phyloP scores from a whole-genome alignment of 2,329 filamentous ascomycete species.

The Beauveria rudraprayagi region DNA sequence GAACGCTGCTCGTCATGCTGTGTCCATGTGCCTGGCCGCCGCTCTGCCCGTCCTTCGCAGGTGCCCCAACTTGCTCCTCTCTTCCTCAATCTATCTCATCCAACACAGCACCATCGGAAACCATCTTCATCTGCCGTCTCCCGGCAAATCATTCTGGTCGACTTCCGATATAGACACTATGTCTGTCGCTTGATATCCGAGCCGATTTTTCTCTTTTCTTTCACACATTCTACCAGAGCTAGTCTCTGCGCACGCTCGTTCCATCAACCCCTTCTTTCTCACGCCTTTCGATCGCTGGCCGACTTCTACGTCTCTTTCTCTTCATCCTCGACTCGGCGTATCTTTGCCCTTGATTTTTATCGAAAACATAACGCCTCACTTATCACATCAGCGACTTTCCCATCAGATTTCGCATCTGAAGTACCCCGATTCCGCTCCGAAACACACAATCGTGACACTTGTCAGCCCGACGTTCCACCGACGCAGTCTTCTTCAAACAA shows the following conservation, averaged over 20 bases:
- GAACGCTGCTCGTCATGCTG: background rate
- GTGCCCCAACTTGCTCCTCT: background rate
- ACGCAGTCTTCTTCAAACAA: background rate
- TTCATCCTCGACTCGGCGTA: background rate
- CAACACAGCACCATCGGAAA: background rate
- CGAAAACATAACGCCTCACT: background rate
- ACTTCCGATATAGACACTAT: conserved; percentile 20
- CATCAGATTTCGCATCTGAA: no score
- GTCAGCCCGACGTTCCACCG: background rate
- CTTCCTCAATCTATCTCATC: background rate
- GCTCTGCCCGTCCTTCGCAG: background rate
- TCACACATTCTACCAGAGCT: conserved; percentile 28
- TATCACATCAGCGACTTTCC: no score
- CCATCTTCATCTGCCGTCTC: background rate
- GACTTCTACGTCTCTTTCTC: conserved; percentile 6
- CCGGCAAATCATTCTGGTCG: background rate
- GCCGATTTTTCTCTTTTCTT: conserved; percentile 18
- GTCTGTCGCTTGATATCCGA: conserved; percentile 24
- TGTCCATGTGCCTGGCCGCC: background rate
- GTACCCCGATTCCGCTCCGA: background rate
- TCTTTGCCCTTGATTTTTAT: background rate
- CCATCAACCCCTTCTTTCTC: conserved; percentile 16
- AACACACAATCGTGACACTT: background rate
- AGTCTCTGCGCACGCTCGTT: conserved; percentile 42
- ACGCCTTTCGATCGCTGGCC: conserved; percentile 15